Conservation (phyloP, 345 rosid genomes). For the Eucalyptus pauciflora region DNA sequence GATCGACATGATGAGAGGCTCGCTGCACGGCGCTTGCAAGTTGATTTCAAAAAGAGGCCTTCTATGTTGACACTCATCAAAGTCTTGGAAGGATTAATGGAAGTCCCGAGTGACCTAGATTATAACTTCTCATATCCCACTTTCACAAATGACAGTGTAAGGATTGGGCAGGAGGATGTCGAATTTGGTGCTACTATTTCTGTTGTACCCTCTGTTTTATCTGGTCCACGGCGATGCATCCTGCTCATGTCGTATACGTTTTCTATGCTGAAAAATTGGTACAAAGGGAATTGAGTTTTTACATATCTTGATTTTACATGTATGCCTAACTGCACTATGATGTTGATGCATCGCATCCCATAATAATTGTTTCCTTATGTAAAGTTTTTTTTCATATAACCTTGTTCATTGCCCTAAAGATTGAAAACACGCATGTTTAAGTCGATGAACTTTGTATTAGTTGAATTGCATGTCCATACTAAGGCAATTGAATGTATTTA, state of each 20-base stretch:
- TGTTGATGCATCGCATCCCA: too few relatives aligned
- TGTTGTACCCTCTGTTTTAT: too few relatives aligned
- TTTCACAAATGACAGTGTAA: background rate
- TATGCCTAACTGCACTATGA: too few relatives aligned
- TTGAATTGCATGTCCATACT: too few relatives aligned
- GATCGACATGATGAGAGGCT: background rate
- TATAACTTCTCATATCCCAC: background rate
- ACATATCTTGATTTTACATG: too few relatives aligned
- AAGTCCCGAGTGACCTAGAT: background rate
- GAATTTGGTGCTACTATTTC: background rate
- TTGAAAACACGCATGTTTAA: background rate
- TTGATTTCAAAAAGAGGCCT: slow-evolving; percentile 2
- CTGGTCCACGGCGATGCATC: too few relatives aligned
- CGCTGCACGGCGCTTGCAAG: slow-evolving; percentile 1
- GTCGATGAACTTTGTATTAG: too few relatives aligned
- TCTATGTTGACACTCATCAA: background rate
- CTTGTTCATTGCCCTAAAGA: background rate
- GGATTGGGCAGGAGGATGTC: background rate
- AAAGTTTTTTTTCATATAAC: background rate
- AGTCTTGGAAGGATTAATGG: background rate
- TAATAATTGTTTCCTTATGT: background rate
- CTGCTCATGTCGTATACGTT: too few relatives aligned
- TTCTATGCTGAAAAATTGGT: too few relatives aligned
- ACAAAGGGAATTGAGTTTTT: too few relatives aligned
- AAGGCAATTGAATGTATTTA: too few relatives aligned